phyloP scores from a whole-genome alignment of 139 green algal genomes.

The Trebouxia sp. region DNA sequence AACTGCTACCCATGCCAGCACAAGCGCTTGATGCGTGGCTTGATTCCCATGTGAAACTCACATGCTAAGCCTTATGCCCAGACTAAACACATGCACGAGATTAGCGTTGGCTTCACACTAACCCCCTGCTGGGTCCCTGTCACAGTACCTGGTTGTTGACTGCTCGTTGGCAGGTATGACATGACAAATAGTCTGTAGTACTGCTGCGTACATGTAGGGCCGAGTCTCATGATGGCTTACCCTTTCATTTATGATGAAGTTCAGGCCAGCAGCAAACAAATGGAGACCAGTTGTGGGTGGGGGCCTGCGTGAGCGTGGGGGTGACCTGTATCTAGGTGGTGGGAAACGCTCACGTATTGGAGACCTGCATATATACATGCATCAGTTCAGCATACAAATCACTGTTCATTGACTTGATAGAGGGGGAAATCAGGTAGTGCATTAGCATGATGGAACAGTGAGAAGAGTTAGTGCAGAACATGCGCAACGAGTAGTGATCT shows the following conservation, averaged over 20 bases:
- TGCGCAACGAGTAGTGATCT: neutral
- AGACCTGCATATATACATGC: too few relatives aligned
- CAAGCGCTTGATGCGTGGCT: too few relatives aligned
- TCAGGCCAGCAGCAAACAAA: conserved; percentile 62
- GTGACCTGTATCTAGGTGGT: conserved; percentile 5
- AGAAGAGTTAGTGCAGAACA: neutral
- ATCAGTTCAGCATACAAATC: neutral
- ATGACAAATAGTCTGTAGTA: neutral
- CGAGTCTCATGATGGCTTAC: conserved; percentile 13
- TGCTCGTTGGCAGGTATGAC: neutral
- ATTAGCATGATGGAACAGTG: neutral
- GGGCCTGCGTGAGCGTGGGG: conserved; percentile 22
- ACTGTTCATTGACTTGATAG: too few relatives aligned
- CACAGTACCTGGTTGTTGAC: neutral
- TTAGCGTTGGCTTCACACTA: neutral
- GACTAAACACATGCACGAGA: neutral
- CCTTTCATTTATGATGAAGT: conserved; percentile 58
- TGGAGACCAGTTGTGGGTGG: conserved; percentile 44
- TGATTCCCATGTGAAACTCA: neutral
- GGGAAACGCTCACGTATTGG: neutral
- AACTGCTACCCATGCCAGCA: neutral
- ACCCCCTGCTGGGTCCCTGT: neutral
- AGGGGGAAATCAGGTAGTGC: neutral
- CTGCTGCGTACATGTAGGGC: too few relatives aligned
- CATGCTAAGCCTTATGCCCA: neutral